Base-by-base conservation (phyloP, 495 filamentous ascomycete species). In the Collariella sp. region DNA sequence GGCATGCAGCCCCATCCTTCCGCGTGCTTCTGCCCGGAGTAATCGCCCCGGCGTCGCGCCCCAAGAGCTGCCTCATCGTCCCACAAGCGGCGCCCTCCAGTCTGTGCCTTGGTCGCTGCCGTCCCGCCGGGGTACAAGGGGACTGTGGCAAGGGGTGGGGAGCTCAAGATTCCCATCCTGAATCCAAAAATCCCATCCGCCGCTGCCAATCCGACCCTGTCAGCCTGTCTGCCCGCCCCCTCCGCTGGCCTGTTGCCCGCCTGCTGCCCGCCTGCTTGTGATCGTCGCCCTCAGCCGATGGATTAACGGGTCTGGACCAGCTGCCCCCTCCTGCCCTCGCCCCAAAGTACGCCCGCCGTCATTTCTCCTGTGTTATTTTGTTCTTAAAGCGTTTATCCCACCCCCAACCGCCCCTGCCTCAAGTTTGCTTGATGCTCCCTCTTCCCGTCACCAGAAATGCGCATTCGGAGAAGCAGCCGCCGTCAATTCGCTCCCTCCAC, bases 171-270 rank as follows among this genome's bases (percentile, higher is more conserved):
- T 56, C 54, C 54, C 54, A 56, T 56, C 31, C 23, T 23, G 29
- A 46, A 29, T 22, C 40, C 40, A 47, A 56, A 62, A 67, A 63
- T 65, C 64, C 64, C 64, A 67, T 67, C 52, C 52, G 47, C 61
- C 33, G 56, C 56, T 61, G 50, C 48, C 52, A 49, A 57, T 43
- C 35, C 34, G 13, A 31, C 26, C 18, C 35, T 39, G 31, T 12
- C 23, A 34, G 31, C 54, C 39, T n/a, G n/a, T n/a, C n/a, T n/a
- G n/a, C n/a, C 46, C 48, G 48, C 31, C 46, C 46, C 54, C 49
- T 20, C 54, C 46, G 53, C 53, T 35, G 7, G 12, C 50, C 3
- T 18, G 16, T 43, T 18, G 7, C 15, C 9, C 5, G 18, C 40
- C 40, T 20, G n/a, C n/a, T n/a, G n/a, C n/a, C n/a, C n/a, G n/a